Evolutionary conservation across 768 basidiomycete genomes (phyloP), one percentile per base, ranked within the genome.

Genomic region (Suillus tomentosus): DNA sequence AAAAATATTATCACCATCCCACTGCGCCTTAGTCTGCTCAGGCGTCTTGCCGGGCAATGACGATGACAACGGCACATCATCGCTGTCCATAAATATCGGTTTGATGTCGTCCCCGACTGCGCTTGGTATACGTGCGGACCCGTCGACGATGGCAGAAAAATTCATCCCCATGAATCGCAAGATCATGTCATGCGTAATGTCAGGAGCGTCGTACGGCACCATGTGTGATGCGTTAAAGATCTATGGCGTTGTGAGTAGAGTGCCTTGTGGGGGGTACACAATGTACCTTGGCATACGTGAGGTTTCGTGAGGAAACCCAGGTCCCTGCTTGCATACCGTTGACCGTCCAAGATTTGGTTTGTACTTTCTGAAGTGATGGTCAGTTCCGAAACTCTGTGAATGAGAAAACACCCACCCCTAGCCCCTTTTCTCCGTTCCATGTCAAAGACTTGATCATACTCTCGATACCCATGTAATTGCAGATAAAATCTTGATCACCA

Each of bases 181-280:
- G 69, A 99, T 96, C 97, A 99, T 98, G 76, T 99, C 97, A 74
- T 98, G 95, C 4, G 96, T 82, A 22, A 90, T 87, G 60, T 92
- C 84, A 0, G 95, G 96, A 14, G 91, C 81, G 75, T 99, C 96
- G 75, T 81, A 91, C 14, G 91, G 89, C 9, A 87, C 96, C 97
- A 99, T 99, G 76, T 99, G 97, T 1, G 96, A 98, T 3, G 94
- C 93, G 64, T 95, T 92, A 76, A 90, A 91, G 31, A 97, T 85
- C 93, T 95, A 64, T 31, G 37, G n/a, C 11, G 50, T 63, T 48
- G 59, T 37, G 42, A 58, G 31, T 57, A 61, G 39, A 39, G 57
- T 40, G 40, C 48, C 36, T 59, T 47, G 36, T 8, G 51, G 2
- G 22, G 3, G 1, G 40, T 53, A 48, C 27, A 19, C 47, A 42